These are phyloP conservation scores for Dacryopinax primogenitus DNA, from an alignment of 768 basidiomycete species.

Conservation along the genomic window DNA sequence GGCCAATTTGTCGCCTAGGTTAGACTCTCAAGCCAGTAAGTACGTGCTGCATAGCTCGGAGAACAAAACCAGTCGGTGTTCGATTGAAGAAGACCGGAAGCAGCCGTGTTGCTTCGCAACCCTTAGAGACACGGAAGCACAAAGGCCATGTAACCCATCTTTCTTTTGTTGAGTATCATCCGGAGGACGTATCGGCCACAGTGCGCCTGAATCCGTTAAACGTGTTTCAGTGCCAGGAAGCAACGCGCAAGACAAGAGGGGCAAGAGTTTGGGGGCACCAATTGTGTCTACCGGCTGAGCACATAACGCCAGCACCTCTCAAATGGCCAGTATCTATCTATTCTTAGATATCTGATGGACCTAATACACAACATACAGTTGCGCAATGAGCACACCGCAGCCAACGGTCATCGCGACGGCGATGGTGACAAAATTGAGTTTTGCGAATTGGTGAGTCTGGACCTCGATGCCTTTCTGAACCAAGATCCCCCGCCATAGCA, in stretches of 20 bases:
- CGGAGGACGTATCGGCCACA: not conserved
- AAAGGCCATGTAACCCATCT: not conserved
- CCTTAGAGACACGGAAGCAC: not conserved
- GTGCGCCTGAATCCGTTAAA: not conserved
- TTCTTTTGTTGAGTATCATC: not conserved
- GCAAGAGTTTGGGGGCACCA: not conserved
- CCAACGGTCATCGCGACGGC: constrained; percentile 14
- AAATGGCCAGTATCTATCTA: not conserved
- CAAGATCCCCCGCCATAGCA: not conserved
- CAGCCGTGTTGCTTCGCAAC: constrained; percentile 2
- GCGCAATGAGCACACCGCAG: constrained; percentile 14
- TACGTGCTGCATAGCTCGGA: not conserved
- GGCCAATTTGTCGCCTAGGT: not conserved
- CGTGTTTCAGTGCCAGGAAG: too few relatives aligned
- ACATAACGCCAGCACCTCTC: not conserved
- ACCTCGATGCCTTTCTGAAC: not conserved
- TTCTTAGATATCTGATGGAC: not conserved
- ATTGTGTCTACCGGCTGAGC: not conserved
- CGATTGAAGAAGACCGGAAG: not conserved
- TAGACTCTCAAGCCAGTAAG: not conserved
- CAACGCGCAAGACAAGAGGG: not conserved
- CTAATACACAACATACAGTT: constrained; percentile 13
- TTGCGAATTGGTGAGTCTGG: not conserved
- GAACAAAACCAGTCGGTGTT: not conserved
- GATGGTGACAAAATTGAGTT: constrained; percentile 13